Conservation (phyloP, 1,284 basidiomycete species). For the Mixia osmundae region DNA sequence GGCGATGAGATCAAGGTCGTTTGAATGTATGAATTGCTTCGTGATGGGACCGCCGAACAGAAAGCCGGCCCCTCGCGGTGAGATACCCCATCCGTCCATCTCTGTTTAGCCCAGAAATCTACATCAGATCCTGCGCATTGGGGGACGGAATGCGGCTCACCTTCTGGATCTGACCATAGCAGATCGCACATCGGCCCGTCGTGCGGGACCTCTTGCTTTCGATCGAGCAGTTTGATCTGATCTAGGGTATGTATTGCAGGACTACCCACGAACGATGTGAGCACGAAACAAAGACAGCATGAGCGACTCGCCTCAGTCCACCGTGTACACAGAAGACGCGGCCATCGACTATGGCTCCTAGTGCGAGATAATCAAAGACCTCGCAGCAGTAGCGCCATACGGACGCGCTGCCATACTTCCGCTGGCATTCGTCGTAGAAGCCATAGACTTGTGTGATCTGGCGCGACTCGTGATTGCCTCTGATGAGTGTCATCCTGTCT, state of each 20-base stretch:
- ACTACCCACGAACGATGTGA: constrained; percentile 14
- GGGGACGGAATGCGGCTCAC: constrained; percentile 35
- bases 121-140: not conserved
- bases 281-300: too few species aligned
- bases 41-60: constrained; percentile 86
- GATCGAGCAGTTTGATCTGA: constrained; percentile 86
- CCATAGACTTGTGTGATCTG: constrained; percentile 99
- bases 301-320: constrained; percentile 55
- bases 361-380: constrained; percentile 86
- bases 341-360: constrained; percentile 87
- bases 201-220: constrained; percentile 97
- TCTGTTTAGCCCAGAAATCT: constrained; percentile 27
- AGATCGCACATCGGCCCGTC: constrained; percentile 98
- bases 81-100: constrained; percentile 80
- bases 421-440: constrained; percentile 94
- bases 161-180: constrained; percentile 95
- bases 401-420: constrained; percentile 84
- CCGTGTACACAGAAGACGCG: constrained; percentile 82
- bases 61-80: constrained; percentile 87
- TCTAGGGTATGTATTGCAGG: constrained; percentile 62
- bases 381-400: constrained; percentile 98
- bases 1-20: constrained; percentile 83
- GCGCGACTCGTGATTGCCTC: constrained; percentile 95
- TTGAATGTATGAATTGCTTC: constrained; percentile 61
- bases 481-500: constrained; percentile 87